Evolutionary conservation across 179 eudicot genomes (phyloP), one percentile per base, ranked within the genome.

Genomic region (Camellia oleifera): DNA sequence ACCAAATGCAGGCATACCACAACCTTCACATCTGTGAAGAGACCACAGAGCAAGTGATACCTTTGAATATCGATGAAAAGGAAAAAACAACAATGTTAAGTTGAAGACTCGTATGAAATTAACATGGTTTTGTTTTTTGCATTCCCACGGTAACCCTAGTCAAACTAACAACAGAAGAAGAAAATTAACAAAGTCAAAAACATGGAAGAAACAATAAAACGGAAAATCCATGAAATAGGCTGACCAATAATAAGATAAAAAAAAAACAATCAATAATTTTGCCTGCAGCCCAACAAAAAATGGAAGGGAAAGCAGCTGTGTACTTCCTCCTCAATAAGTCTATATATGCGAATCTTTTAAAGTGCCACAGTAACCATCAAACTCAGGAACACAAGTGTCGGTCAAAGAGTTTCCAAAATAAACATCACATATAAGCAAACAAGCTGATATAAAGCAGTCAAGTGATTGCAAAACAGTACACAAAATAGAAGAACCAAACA

Each of bases 261-360:
- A 11, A 71, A 48, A 50, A 11, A 14, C 57, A 48, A 50, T 50
- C 58, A 63, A 48, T 57, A 26, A 26, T 1, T 74, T 72, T 53
- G 44, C n/a, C 14, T 14, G 66, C 18, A 2, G 18, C 61, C 65
- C 5, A 32, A 40, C 18, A 57, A 40, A 32, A 57, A 40, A 56
- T 54, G 15, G 71, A 42, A 67, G n/a, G 71, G n/a, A 48, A 74
- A 74, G 48, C 48, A 74, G 32, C 77, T 65, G 56, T 54, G n/a
- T 73, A 26, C 60, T 54, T 71, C 69, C 70, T 40, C 52, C 77
- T 74, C 18, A 52, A 54, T 74, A 44, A 44, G 42, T n/a, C 40
- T 54, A 4, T 10, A 5, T 48, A 75, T 14, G 14, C 44, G 18
- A 44, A 42, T 40, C 63, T 71, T 72, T 72, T 23, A 40, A 72